Conservation (phyloP, 305 asterid species). For the Fraxinus velutina region DNA sequence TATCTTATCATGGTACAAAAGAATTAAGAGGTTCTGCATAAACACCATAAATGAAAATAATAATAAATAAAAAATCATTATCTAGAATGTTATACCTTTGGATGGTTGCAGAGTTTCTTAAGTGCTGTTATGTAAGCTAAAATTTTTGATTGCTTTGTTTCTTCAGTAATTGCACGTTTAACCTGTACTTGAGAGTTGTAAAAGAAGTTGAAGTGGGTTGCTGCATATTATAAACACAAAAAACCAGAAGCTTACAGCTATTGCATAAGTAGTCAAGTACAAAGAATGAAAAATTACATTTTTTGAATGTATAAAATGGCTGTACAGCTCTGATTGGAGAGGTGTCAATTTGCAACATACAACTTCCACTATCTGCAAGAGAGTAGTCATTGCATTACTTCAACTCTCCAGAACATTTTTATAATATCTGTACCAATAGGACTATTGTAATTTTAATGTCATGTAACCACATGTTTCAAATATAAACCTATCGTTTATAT, state of each 20-base stretch:
- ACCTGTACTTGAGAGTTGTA: slow-evolving; percentile 51
- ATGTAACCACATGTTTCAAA: neutral
- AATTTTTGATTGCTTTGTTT: slow-evolving; percentile 70
- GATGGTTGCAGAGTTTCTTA: slow-evolving; percentile 98
- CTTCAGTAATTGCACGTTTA: slow-evolving; percentile 84
- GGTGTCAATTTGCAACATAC: slow-evolving; percentile 96
- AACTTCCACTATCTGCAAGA: slow-evolving; percentile 78
- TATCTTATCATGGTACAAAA: neutral
- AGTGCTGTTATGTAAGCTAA: slow-evolving; percentile 93
- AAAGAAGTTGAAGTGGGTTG: slow-evolving; percentile 22
- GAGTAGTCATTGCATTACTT: slow-evolving; percentile 12
- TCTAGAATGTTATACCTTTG: slow-evolving; percentile 59
- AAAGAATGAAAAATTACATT: slow-evolving; percentile 50
- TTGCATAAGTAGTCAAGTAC: slow-evolving; percentile 8
- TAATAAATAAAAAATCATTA: neutral
- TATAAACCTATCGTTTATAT: neutral
- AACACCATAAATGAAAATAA: neutral
- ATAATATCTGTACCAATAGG: slow-evolving; percentile 12
- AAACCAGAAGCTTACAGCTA: slow-evolving; percentile 20
- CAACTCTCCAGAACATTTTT: neutral
- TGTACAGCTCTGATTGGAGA: slow-evolving; percentile 76
- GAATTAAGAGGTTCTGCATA: neutral
- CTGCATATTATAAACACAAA: slow-evolving; percentile 11
- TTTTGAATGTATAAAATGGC: slow-evolving; percentile 92
- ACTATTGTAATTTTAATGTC: neutral